Evolutionary conservation across 1,284 basidiomycete genomes (phyloP).

Genomic region (Cerrena zonata): DNA sequence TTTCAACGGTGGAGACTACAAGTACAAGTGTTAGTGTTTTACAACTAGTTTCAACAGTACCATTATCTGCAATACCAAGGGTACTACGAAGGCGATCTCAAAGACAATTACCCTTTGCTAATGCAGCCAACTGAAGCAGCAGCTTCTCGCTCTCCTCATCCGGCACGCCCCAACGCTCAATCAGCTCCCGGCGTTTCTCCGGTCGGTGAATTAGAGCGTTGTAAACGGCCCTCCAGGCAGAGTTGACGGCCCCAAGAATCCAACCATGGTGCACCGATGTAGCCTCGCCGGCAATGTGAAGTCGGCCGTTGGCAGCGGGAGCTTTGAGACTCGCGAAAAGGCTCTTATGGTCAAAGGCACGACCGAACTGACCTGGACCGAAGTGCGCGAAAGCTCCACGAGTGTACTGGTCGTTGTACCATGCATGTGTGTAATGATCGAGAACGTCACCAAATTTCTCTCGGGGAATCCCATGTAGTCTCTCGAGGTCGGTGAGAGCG

Average conservation of each 20-base stretch:
- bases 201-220: conserved; percentile 1
- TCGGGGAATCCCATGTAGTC: conserved; percentile 16
- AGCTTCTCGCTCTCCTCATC: conserved; percentile 3
- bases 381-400: conserved; percentile 22
- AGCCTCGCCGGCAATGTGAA: conserved; percentile 25
- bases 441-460: conserved; percentile 7
- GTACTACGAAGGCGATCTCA: too few species aligned
- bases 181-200: not conserved
- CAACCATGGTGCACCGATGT: conserved; percentile 24
- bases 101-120: not conserved
- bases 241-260: conserved; percentile 21
- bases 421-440: conserved; percentile 15
- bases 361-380: too few species aligned
- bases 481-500: conserved; percentile 16
- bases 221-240: conserved; percentile 15
- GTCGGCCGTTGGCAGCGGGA: conserved; percentile 15
- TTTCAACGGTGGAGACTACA: too few species aligned
- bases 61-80: too few species aligned
- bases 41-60: too few species aligned
- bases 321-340: conserved; percentile 15
- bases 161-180: conserved; percentile 5
- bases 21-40: too few species aligned
- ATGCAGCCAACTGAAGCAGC: not conserved
- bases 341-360: not conserved
- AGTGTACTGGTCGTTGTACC: conserved; percentile 14